Evolutionary conservation across 192 early-diverging fungal species (phyloP).

Genomic region (Podila clonocystis): DNA sequence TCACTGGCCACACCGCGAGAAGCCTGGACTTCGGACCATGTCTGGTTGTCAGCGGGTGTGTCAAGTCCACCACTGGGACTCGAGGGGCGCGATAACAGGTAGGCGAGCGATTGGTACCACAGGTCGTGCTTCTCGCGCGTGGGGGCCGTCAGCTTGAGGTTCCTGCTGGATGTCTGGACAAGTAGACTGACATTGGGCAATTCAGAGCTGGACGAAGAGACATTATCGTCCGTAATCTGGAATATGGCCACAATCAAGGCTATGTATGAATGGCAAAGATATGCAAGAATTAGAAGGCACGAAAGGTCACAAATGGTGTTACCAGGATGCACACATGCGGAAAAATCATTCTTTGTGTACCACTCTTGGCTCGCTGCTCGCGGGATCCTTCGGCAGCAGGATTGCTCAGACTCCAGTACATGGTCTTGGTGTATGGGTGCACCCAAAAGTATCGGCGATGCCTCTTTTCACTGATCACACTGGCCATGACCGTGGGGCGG

Average conservation of each 20-base stretch:
- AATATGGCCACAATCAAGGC: slow-evolving; percentile 73
- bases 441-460: slow-evolving; percentile 85
- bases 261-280: slow-evolving; percentile 45
- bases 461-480: slow-evolving; percentile 67
- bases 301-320: neutral
- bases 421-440: slow-evolving; percentile 80
- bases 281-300: slow-evolving; percentile 8
- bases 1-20: slow-evolving; percentile 22
- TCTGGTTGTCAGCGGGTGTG: slow-evolving; percentile 35
- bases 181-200: slow-evolving; percentile 72
- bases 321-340: slow-evolving; percentile 5
- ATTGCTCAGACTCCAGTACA: slow-evolving; percentile 79
- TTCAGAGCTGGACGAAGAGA: slow-evolving; percentile 34
- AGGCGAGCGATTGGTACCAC: slow-evolving; percentile 66
- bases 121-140: slow-evolving; percentile 72
- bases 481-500: slow-evolving; percentile 51
- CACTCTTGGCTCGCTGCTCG: slow-evolving; percentile 60
- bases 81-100: slow-evolving; percentile 45
- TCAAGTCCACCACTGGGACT: slow-evolving; percentile 18
- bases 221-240: slow-evolving; percentile 63
- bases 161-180: slow-evolving; percentile 72
- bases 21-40: slow-evolving; percentile 46
- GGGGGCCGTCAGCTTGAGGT: slow-evolving; percentile 79
- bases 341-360: slow-evolving; percentile 40
- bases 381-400: slow-evolving; percentile 60